Evolutionary conservation across 305 asterid species (phyloP).

Genomic region (Fraxinus platypoda): DNA sequence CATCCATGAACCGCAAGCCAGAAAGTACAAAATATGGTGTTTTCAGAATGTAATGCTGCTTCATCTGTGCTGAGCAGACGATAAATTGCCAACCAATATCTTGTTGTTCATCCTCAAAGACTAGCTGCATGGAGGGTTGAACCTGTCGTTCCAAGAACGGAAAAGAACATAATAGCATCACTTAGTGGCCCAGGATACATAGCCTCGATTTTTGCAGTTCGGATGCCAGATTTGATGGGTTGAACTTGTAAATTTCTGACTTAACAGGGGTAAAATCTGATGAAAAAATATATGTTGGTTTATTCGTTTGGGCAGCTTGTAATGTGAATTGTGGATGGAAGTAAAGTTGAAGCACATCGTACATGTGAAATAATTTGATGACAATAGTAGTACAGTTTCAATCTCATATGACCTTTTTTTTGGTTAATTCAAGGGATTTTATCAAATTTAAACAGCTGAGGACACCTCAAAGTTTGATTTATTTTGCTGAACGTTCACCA

Average conservation of each 20-base stretch:
- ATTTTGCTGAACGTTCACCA: background rate
- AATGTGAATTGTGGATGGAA: background rate
- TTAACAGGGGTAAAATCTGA: background rate
- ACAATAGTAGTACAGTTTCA: background rate
- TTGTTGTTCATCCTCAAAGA: background rate
- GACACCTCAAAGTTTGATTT: background rate
- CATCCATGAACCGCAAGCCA: conserved; percentile 56
- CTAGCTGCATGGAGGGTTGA: background rate
- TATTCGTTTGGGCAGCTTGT: background rate
- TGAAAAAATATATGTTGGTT: background rate
- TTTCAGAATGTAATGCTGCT: conserved; percentile 73
- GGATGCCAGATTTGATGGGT: background rate
- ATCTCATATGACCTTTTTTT: background rate
- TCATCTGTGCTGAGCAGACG: background rate
- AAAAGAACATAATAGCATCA: background rate
- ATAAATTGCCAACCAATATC: background rate
- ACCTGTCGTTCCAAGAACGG: background rate
- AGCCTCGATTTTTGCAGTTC: background rate
- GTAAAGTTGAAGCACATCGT: background rate
- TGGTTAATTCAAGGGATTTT: background rate
- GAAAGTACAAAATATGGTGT: conserved; percentile 79
- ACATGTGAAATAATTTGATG: background rate
- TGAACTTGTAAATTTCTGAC: background rate
- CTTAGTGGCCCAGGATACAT: background rate
- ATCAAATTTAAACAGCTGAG: background rate